Evolutionary conservation across 2,329 filamentous ascomycete genomes (phyloP).

Genomic region (Phoma sp.): DNA sequence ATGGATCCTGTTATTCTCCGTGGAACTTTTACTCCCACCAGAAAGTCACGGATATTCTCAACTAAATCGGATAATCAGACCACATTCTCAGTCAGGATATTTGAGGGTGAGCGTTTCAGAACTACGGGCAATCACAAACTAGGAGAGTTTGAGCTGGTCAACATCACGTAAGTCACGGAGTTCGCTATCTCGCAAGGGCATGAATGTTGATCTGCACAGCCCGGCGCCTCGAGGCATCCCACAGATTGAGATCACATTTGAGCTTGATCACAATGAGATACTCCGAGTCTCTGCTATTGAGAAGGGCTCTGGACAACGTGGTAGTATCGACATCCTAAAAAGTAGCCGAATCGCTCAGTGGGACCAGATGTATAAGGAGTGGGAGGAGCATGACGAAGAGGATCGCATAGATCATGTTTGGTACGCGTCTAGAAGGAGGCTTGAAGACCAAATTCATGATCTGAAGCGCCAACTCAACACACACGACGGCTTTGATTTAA

Average conservation of each 20-base stretch:
- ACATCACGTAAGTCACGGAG: constrained; percentile 69
- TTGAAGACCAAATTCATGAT: constrained; percentile 99
- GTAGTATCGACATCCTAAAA: constrained; percentile 99
- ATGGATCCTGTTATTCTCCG: constrained; percentile 97
- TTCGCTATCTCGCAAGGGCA: neutral
- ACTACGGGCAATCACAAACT: constrained; percentile 95
- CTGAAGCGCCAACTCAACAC: constrained; percentile 99
- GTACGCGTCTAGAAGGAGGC: constrained; percentile 93
- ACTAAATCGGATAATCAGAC: constrained; percentile 97
- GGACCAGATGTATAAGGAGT: constrained; percentile 98
- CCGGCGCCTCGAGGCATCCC: constrained; percentile 94
- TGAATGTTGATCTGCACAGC: constrained; percentile 29
- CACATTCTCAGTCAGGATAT: constrained; percentile 93
- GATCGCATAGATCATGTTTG: constrained; percentile 97
- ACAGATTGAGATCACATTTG: constrained; percentile 97
- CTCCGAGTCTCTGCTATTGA: constrained; percentile 94
- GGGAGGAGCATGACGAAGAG: constrained; percentile 98
- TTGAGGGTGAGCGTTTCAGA: constrained; percentile 89
- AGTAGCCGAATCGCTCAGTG: constrained; percentile 95
- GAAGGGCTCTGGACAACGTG: constrained; percentile 96
- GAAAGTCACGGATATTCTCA: constrained; percentile 99
- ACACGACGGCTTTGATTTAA: constrained; percentile 93
- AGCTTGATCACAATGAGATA: constrained; percentile 98
- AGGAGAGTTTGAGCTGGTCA: constrained; percentile 97
- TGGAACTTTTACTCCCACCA: constrained; percentile 92